These are phyloP conservation scores for Didymella lethalis DNA, from an alignment of 2,329 filamentous ascomycete species.

Conservation along the genomic window DNA sequence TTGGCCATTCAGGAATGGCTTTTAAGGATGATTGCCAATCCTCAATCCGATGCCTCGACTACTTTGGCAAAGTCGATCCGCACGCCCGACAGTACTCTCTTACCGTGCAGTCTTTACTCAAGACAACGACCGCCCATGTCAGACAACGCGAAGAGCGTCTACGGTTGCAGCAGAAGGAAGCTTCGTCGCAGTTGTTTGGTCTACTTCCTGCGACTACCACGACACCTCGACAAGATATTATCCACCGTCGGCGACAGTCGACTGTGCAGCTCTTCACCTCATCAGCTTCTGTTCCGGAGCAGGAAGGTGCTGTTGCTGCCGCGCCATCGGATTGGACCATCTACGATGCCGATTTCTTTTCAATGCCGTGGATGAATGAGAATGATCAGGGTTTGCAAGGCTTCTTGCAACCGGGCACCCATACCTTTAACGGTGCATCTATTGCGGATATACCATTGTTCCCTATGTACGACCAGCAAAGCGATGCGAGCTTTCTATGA, in stretches of 20 bases:
- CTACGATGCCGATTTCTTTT: slow-evolving; percentile 44
- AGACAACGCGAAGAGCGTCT: slow-evolving; percentile 35
- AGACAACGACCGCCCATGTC: slow-evolving; percentile 36
- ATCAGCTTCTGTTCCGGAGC: slow-evolving; percentile 16
- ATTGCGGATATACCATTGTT: slow-evolving; percentile 45
- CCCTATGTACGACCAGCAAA: slow-evolving; percentile 42
- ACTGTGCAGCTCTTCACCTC: slow-evolving; percentile 10
- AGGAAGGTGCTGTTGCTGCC: slow-evolving; percentile 14
- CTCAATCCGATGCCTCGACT: slow-evolving; percentile 38
- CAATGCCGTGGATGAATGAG: slow-evolving; percentile 41
- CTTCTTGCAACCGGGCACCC: slow-evolving; percentile 43
- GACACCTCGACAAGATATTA: slow-evolving; percentile 3
- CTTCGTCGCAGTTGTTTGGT: slow-evolving; percentile 43
- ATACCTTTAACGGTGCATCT: slow-evolving; percentile 39
- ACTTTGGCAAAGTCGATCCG: slow-evolving; percentile 39
- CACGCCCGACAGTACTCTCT: slow-evolving; percentile 44
- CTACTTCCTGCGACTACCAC: slow-evolving; percentile 28
- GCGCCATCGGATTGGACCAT: slow-evolving; percentile 41
- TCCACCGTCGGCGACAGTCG: slow-evolving; percentile 7
- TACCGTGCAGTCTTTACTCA: slow-evolving; percentile 38
- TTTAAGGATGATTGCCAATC: slow-evolving; percentile 34
- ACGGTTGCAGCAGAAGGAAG: slow-evolving; percentile 37
- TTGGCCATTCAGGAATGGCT: slow-evolving; percentile 34
- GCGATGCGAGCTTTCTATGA: slow-evolving; percentile 21
- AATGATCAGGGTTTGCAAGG: slow-evolving; percentile 43